phyloP scores from a whole-genome alignment of 2,329 filamentous ascomycete genomes.

The Aspergillus puulaauensis region DNA sequence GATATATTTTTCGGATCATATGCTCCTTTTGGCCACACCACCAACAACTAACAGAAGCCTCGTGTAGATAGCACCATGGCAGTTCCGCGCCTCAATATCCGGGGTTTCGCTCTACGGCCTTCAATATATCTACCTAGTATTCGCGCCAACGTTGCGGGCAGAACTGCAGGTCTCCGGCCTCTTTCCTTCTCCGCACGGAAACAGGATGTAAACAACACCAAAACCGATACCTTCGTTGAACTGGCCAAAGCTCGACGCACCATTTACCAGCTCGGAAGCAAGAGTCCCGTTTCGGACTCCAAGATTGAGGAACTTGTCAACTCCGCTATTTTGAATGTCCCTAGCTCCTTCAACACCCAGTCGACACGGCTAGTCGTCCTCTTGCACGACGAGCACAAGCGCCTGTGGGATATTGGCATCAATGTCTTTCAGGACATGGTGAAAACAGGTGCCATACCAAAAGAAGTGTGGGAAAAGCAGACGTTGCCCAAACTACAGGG shows the following conservation, averaged over 20 bases:
- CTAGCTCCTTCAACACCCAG: conserved; percentile 87
- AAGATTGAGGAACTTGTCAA: conserved; percentile 39
- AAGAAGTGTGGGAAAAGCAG: conserved; percentile 57
- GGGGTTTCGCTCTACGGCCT: background rate
- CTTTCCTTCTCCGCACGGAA: conserved; percentile 14
- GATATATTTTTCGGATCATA: background rate
- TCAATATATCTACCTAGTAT: background rate
- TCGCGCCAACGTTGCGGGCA: conserved; percentile 27
- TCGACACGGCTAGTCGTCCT: conserved; percentile 76
- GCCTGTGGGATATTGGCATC: conserved; percentile 75
- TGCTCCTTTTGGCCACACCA: background rate
- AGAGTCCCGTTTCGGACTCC: conserved; percentile 35
- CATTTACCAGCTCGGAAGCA: conserved; percentile 36
- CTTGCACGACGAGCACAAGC: conserved; percentile 78
- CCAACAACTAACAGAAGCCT: background rate
- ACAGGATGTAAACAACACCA: background rate
- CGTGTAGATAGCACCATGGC: background rate
- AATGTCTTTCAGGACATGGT: conserved; percentile 68
- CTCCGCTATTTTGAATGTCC: conserved; percentile 64
- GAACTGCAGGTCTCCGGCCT: conserved; percentile 2
- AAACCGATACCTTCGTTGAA: conserved; percentile 27
- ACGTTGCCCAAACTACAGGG: conserved; percentile 49
- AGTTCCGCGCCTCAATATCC: background rate
- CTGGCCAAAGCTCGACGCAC: conserved; percentile 36
- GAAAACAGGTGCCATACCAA: conserved; percentile 47